Percentiles rank a stretch among this genome's conserved stretches.
These are phyloP conservation scores for Chrysopogon serrulatus DNA, from an alignment of 176 grass and related monocot genomes.

Conservation along the genomic window DNA sequence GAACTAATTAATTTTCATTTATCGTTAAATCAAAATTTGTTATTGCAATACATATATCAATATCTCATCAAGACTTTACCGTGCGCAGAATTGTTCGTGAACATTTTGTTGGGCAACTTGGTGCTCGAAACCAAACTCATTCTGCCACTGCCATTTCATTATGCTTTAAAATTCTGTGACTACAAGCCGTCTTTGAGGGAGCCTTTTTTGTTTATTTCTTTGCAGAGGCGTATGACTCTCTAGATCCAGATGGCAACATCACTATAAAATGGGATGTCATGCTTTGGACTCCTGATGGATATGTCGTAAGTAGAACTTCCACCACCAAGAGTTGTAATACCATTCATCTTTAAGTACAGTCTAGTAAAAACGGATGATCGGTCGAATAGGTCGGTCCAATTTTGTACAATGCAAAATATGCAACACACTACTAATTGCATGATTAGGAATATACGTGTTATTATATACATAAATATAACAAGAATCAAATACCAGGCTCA, in stretches of 20 bases:
- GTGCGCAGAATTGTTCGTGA: background rate
- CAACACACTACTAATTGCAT: background rate
- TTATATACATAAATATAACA: background rate
- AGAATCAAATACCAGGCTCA: background rate
- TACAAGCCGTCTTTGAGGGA: constrained; percentile 14
- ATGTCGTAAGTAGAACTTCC: constrained; percentile 64
- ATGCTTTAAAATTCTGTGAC: background rate
- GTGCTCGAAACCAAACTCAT: background rate
- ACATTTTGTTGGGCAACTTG: background rate
- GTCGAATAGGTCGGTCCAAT: background rate
- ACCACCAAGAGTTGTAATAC: background rate
- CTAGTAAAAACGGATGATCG: background rate
- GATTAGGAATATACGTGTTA: background rate
- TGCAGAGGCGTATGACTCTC: constrained; percentile 79
- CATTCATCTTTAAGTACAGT: background rate
- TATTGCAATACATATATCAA: background rate
- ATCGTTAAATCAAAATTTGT: background rate
- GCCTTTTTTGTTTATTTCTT: background rate
- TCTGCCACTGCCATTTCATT: background rate
- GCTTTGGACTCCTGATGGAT: constrained; percentile 87
- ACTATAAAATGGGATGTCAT: constrained; percentile 93
- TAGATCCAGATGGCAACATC: constrained; percentile 80
- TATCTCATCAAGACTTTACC: background rate
- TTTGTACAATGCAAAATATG: background rate
- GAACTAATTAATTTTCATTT: background rate